Base-by-base conservation (phyloP, 2,329 filamentous ascomycete genomes). In the Dendrostoma leiphaemia region DNA sequence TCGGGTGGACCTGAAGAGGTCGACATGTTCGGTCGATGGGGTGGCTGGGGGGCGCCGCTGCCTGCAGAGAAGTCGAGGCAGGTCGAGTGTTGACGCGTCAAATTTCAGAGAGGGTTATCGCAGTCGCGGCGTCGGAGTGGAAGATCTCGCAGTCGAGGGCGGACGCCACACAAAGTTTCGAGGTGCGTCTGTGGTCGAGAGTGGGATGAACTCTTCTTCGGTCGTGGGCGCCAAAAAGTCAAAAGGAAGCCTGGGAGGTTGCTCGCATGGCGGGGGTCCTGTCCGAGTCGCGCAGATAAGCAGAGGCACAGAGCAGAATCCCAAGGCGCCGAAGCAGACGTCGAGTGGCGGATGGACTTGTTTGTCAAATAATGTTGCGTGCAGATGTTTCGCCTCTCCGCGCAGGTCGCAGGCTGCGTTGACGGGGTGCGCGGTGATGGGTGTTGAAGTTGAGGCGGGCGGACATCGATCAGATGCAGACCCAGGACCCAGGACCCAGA, bases 1-100 rank as follows among this genome's bases (percentile, higher is more conserved):
- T 99, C 94, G 59, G 81, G 81, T 28, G 79, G 73, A 51, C 79
- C 81, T 51, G 82, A 84, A 48, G 82, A 83, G 51, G 80, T 80
- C 63, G 82, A 85, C 82, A 84, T 84, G 49, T 53, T 73, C 63
- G 24, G 58, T 41, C 32, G 35, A 38, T 23, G 23, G 23, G 31
- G 37, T 28, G 44, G 51, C 23, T 34, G 29, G 26, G 12, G 19
- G 45, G 21, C 32, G 34, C 37, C 17, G 31, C 19, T 40, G 34
- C 19, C 43, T 44, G 31, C 43, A 15, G 23, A 19, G 38, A 37
- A 23, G 19, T 15, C 7, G 35, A 34, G 17, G 40, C 31, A 37
- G 40, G 17, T 17, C 32, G 24, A n/a, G 26, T 6, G n/a, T 43
- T 29, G 19, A 54, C 31, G 24, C 23, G 29, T 23, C 29, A 9